Conservation (phyloP, 495 filamentous ascomycete species). For the Penicillium maclennaniae region DNA sequence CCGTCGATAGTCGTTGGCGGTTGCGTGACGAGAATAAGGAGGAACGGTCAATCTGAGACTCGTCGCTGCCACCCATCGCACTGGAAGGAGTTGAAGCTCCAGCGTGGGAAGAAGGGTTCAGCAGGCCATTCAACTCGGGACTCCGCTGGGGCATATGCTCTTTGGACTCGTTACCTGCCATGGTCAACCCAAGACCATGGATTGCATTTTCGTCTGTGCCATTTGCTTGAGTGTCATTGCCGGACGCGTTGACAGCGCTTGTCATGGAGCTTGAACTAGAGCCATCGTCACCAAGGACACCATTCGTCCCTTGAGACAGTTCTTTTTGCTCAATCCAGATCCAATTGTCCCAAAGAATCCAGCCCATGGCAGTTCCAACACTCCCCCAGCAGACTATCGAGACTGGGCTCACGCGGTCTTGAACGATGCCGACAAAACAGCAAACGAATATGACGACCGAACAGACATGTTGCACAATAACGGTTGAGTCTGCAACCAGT, state of each 20-base stretch:
- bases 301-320: slow-evolving; percentile 25
- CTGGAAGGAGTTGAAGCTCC: slow-evolving; percentile 16
- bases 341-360: slow-evolving; percentile 91
- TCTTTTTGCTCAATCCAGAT: slow-evolving; percentile 58
- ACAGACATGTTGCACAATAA: slow-evolving; percentile 94
- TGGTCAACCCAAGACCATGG: slow-evolving; percentile 47
- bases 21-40: slow-evolving; percentile 54
- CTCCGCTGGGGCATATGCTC: slow-evolving; percentile 22
- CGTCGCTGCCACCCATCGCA: slow-evolving; percentile 3
- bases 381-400: slow-evolving; percentile 82
- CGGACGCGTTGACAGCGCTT: slow-evolving; percentile 33
- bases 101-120: slow-evolving; percentile 1
- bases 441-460: slow-evolving; percentile 92
- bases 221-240: slow-evolving; percentile 18
- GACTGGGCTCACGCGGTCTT: slow-evolving; percentile 78
- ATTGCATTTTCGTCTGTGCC: slow-evolving; percentile 31
- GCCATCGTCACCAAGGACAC: slow-evolving; percentile 40
- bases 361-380: slow-evolving; percentile 78
- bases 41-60: slow-evolving; percentile 19
- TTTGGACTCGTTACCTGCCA: slow-evolving; percentile 30
- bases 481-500: slow-evolving; percentile 88
- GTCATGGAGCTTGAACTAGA: slow-evolving; percentile 45
- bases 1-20: slow-evolving; percentile 63
- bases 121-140: slow-evolving; percentile 13
- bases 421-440: slow-evolving; percentile 86